phyloP scores from a whole-genome alignment of 1,284 basidiomycete genomes.

The Athelia sp. region DNA sequence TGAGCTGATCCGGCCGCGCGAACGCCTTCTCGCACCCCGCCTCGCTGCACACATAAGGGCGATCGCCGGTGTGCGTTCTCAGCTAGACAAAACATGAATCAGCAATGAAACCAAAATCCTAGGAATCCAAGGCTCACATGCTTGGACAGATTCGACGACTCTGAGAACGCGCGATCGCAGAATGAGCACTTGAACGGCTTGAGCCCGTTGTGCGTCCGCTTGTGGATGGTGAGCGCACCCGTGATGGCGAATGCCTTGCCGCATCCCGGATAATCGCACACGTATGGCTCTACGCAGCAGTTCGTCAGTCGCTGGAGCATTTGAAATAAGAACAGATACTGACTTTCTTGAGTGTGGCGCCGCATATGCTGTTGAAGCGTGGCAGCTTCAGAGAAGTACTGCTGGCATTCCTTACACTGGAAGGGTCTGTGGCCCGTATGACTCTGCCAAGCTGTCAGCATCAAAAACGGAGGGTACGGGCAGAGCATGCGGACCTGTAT shows the following conservation, averaged over 20 bases:
- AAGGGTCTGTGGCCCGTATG: slow-evolving; percentile 86
- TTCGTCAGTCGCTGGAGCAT: slow-evolving; percentile 3
- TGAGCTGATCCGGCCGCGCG: slow-evolving; percentile 71
- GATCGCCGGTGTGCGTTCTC: slow-evolving; percentile 82
- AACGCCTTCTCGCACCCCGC: slow-evolving; percentile 81
- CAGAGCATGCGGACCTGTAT: slow-evolving; percentile 62
- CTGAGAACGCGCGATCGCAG: slow-evolving; percentile 86
- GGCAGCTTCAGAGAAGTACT: slow-evolving; percentile 86
- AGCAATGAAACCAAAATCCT: too few species aligned
- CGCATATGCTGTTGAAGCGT: slow-evolving; percentile 91
- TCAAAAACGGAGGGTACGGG: too few species aligned
- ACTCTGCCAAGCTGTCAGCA: slow-evolving; percentile 35
- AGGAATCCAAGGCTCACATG: too few species aligned
- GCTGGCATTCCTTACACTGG: slow-evolving; percentile 75
- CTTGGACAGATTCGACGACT: slow-evolving; percentile 92
- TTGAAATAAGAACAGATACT: too few species aligned
- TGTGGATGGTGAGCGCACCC: slow-evolving; percentile 93
- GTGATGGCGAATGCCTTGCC: slow-evolving; percentile 91
- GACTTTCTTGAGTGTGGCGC: slow-evolving; percentile 87
- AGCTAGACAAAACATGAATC: slow-evolving; percentile 37
- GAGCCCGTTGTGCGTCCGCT: slow-evolving; percentile 82
- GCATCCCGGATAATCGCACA: slow-evolving; percentile 86
- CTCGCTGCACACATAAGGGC: slow-evolving; percentile 76
- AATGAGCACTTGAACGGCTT: slow-evolving; percentile 89
- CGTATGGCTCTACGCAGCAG: slow-evolving; percentile 67